Evolutionary conservation across 345 rosid species (phyloP), one percentile per base, ranked within the genome.

Genomic region (Lumnitzera littorea): DNA sequence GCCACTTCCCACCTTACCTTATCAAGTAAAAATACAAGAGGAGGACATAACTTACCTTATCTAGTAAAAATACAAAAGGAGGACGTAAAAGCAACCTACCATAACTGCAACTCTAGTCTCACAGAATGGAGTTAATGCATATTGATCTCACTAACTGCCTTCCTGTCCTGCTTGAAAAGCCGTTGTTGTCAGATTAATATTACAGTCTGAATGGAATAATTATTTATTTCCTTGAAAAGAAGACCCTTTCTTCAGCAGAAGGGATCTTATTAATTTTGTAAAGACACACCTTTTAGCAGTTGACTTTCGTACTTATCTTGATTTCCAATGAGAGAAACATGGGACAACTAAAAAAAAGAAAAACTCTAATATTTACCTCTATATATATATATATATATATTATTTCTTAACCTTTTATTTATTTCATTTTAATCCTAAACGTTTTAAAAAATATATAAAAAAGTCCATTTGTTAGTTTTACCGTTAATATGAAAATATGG

Each of bases 241-340:
- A 46, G 62, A 27, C 43, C 43, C 8, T 4, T 36, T 36, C 43
- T 36, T 36, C 43, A 36, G 8, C 43, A 36, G 10, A 36, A 36
- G 43, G 11, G 9, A 36, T 36, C 43, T 36, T 4, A 9, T 36
- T 36, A 9, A 9, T 9, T 36, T 6, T 4, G 11, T 36, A 36
- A 5, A 64, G 57, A 62, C 60, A 41, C 76, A 94, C 99, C 99
- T 17, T 80, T 73, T 55, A 88, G 11, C 62, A 80, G 61, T 69
- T 75, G 77, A 31, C 75, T 84, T 64, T 77, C 91, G 62, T 70
- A 90, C 72, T 79, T 83, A 51, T 84, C 85, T 76, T 84, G 96
- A 73, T 94, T 94, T 27, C 97, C 97, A 9, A 67, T 84, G 56
- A 90, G 90, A 76, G 86, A 94, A 58, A 94, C 92, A 86, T 88